phyloP scores from a whole-genome alignment of 2,329 filamentous ascomycete genomes.

The Sarocladiaceae sp. region DNA sequence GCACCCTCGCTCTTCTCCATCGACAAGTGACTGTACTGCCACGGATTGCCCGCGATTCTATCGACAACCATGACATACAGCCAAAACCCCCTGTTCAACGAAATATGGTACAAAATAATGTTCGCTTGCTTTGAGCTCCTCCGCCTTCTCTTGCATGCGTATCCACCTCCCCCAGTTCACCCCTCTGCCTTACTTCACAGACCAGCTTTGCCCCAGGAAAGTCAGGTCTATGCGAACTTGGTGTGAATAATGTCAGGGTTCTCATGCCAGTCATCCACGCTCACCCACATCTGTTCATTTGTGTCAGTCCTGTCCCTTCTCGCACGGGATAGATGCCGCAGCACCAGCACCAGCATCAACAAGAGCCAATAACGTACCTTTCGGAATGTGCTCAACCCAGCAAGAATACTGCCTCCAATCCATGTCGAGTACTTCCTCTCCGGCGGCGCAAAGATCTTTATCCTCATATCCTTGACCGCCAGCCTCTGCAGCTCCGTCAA shows the following conservation, averaged over 20 bases:
- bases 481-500: conserved; percentile 87
- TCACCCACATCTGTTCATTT: conserved; percentile 86
- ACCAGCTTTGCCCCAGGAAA: not conserved
- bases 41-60: not conserved
- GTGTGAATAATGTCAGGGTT: conserved; percentile 98
- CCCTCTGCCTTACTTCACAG: too few species aligned
- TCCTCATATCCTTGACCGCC: conserved; percentile 97
- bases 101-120: conserved; percentile 9
- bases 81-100: not conserved
- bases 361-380: conserved; percentile 58
- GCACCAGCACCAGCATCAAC: too few species aligned
- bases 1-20: conserved; percentile 9
- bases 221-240: conserved; percentile 69
- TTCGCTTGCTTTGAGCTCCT: conserved; percentile 9
- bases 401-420: conserved; percentile 97
- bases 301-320: conserved; percentile 14
- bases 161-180: not conserved
- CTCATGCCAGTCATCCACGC: conserved; percentile 99
- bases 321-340: not conserved
- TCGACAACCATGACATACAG: not conserved
- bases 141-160: not conserved
- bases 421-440: conserved; percentile 98
- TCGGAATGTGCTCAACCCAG: conserved; percentile 93
- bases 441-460: conserved; percentile 97
- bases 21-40: not conserved